phyloP scores from a whole-genome alignment of 176 grass and related monocot species.

The Zoysia pacifica region DNA sequence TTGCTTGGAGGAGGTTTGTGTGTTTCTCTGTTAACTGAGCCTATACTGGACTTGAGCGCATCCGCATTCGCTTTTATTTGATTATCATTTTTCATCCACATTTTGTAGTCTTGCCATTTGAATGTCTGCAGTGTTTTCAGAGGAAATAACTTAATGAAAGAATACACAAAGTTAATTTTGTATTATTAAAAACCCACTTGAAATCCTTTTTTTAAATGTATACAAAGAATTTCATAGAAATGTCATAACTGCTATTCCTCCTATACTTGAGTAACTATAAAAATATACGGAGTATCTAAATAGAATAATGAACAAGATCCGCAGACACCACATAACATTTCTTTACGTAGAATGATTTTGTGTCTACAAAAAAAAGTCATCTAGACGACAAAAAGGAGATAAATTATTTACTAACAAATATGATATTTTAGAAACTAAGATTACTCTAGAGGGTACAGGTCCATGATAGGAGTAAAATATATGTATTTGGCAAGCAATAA shows the following conservation, averaged over 20 bases:
- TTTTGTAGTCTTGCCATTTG: constrained; percentile 98
- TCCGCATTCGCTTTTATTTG: constrained; percentile 59
- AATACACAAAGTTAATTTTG: neutral
- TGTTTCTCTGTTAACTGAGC: constrained; percentile 27
- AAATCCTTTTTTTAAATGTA: neutral
- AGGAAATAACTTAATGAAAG: neutral
- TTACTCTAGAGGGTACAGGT: neutral
- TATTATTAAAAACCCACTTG: constrained; percentile 19
- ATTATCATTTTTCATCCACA: constrained; percentile 82
- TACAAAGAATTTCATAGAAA: neutral
- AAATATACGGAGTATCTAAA: neutral
- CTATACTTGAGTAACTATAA: neutral
- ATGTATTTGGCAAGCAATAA: neutral
- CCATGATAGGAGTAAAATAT: neutral
- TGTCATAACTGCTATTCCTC: neutral
- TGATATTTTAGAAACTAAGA: neutral
- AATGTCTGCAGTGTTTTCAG: constrained; percentile 62
- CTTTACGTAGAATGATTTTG: neutral
- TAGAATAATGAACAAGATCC: neutral
- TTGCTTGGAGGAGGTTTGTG: constrained; percentile 53
- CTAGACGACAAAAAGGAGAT: neutral
- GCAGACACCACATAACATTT: neutral
- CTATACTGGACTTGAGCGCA: constrained; percentile 53
- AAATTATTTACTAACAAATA: neutral
- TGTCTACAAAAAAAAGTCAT: neutral